phyloP scores from a whole-genome alignment of 2,329 filamentous ascomycete species.

The Aspergillus aculeatus region DNA sequence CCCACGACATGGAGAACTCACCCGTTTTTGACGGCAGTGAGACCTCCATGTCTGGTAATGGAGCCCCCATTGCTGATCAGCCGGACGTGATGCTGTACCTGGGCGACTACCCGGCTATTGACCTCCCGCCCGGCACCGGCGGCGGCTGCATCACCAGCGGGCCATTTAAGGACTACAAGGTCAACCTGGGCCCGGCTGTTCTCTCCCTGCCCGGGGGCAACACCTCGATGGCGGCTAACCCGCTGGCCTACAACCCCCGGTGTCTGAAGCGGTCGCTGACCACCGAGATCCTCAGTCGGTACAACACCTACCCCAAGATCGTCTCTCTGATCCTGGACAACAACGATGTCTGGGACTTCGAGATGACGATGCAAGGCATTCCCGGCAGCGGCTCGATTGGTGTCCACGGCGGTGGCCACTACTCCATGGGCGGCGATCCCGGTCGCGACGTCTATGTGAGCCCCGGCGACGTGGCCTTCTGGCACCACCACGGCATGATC shows the following conservation, averaged over 20 bases:
- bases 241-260: slow-evolving; percentile 30
- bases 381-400: slow-evolving; percentile 33
- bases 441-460: slow-evolving; percentile 48
- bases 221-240: slow-evolving; percentile 7
- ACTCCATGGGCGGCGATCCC: slow-evolving; percentile 47
- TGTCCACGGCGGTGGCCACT: slow-evolving; percentile 50
- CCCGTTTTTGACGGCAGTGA: slow-evolving; percentile 53
- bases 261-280: slow-evolving; percentile 31
- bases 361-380: slow-evolving; percentile 41
- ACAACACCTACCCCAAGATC: slow-evolving; percentile 25
- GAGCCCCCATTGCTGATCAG: slow-evolving; percentile 33
- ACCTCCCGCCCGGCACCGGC: slow-evolving; percentile 8
- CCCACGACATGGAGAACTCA: slow-evolving; percentile 39
- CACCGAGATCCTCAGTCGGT: slow-evolving; percentile 18
- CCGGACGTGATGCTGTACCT: slow-evolving; percentile 21
- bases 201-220: slow-evolving; percentile 11
- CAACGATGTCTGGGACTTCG: slow-evolving; percentile 34
- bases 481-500: slow-evolving; percentile 50
- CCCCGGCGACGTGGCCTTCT: slow-evolving; percentile 50
- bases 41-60: slow-evolving; percentile 48
- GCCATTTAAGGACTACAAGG: slow-evolving; percentile 16
- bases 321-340: slow-evolving; percentile 21
- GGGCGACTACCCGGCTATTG: slow-evolving; percentile 34
- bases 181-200: slow-evolving; percentile 12
- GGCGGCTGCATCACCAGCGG: slow-evolving; percentile 20